A percentile compares a stretch with the other conserved stretches of the same genome.
These are phyloP conservation scores for Gynostemma pentaphyllum DNA, from an alignment of 306 rosid genomes.

Conservation along the genomic window DNA sequence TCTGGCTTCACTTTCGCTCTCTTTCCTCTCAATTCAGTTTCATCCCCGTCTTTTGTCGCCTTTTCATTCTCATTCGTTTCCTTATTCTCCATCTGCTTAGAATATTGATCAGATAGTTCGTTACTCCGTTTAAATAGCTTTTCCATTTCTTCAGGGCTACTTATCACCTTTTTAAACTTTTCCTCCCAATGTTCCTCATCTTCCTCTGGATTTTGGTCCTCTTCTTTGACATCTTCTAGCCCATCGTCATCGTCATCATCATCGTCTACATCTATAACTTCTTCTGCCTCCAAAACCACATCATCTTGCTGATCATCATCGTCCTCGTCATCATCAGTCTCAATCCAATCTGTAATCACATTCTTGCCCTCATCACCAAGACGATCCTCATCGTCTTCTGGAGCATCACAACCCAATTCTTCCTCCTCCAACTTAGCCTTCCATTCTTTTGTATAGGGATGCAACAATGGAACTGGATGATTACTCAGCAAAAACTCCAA, in stretches of 20 bases:
- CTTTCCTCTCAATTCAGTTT: conserved; percentile 58
- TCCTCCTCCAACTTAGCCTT: conserved; percentile 84
- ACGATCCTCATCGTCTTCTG: conserved; percentile 41
- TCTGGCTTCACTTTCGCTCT: conserved; percentile 52
- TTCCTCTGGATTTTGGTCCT: conserved; percentile 19
- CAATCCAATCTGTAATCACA: conserved; percentile 76
- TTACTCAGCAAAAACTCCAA: conserved; percentile 59
- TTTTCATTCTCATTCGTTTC: not conserved
- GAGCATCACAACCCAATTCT: conserved; percentile 96
- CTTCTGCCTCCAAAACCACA: conserved; percentile 28
- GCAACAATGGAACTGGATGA: conserved; percentile 69
- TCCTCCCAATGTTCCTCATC: conserved; percentile 39
- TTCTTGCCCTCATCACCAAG: conserved; percentile 25
- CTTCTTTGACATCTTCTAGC: conserved; percentile 16
- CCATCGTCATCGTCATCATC: conserved; percentile 25
- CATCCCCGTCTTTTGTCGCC: conserved; percentile 40
- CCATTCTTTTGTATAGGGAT: conserved; percentile 95
- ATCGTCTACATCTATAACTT: conserved; percentile 13
- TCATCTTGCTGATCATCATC: conserved; percentile 19
- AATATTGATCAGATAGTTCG: conserved; percentile 15
- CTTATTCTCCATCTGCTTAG: conserved; percentile 10
- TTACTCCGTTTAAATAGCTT: conserved; percentile 31
- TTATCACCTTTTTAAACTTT: conserved; percentile 39
- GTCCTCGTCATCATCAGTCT: conserved; percentile 29
- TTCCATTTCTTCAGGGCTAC: conserved; percentile 66